Evolutionary conservation across 768 basidiomycete species (phyloP).

Genomic region (Dioszegia hungarica): DNA sequence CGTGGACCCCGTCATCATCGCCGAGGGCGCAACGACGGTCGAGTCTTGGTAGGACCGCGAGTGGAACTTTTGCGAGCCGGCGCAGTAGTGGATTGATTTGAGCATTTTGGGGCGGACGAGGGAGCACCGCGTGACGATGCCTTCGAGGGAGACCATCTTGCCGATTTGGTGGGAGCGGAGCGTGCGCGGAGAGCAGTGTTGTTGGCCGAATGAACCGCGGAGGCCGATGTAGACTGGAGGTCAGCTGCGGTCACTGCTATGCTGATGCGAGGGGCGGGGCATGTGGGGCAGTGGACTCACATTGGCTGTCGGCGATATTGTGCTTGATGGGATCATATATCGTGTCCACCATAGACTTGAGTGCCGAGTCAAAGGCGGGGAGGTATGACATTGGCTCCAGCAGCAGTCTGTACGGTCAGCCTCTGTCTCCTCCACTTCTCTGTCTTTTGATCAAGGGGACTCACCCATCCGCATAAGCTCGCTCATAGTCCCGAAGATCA

Average conservation of each 20-base stretch:
- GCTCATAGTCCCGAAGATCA: constrained; percentile 86
- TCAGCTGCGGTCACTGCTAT: not conserved
- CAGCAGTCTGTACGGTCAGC: constrained; percentile 60
- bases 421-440: not conserved
- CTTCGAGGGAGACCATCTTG: constrained; percentile 94
- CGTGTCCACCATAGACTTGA: constrained; percentile 66
- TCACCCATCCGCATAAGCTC: constrained; percentile 69
- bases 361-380: constrained; percentile 82
- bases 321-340: constrained; percentile 75
- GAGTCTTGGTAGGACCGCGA: constrained; percentile 86
- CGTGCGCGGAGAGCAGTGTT: constrained; percentile 92
- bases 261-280: not conserved
- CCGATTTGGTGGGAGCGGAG: constrained; percentile 82
- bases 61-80: constrained; percentile 77
- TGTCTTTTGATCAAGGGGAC: constrained; percentile 24
- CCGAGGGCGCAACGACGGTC: constrained; percentile 65
- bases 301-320: constrained; percentile 71
- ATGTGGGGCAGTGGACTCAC: constrained; percentile 36
- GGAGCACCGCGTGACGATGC: constrained; percentile 96
- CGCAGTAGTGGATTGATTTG: constrained; percentile 91
- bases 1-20: constrained; percentile 61
- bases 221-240: constrained; percentile 68
- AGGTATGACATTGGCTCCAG: constrained; percentile 81
- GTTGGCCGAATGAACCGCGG: constrained; percentile 94
- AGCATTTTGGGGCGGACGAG: constrained; percentile 98